Conservation (phyloP, 352 stramenopile genomes). For the Phytophthora rubi region DNA sequence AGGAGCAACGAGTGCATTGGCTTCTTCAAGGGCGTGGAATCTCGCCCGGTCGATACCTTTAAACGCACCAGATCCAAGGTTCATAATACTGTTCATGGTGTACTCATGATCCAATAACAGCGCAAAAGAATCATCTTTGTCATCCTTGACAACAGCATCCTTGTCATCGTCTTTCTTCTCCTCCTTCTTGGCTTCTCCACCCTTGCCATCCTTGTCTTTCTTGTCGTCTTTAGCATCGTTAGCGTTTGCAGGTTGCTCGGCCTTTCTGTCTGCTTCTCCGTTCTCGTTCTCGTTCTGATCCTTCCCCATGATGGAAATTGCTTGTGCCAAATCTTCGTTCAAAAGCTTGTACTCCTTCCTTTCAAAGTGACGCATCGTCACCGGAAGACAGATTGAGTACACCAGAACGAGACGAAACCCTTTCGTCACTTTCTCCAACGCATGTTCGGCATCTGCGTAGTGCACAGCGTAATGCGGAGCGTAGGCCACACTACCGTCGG, state of each 20-base stretch:
- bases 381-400: slow-evolving; percentile 23
- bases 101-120: slow-evolving; percentile 27
- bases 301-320: slow-evolving; percentile 34
- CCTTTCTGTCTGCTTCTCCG: background rate
- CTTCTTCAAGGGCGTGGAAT: slow-evolving; percentile 6
- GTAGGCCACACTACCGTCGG: slow-evolving; percentile 1
- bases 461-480: slow-evolving; percentile 18
- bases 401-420: slow-evolving; percentile 19
- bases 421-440: slow-evolving; percentile 20
- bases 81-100: slow-evolving; percentile 14
- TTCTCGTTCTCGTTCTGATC: background rate
- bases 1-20: slow-evolving; percentile 4
- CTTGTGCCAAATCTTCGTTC: slow-evolving; percentile 17
- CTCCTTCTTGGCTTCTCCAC: background rate
- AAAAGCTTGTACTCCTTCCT: background rate
- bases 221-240: background rate
- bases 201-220: background rate
- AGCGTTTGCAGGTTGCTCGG: background rate
- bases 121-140: slow-evolving; percentile 37
- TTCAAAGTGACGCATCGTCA: slow-evolving; percentile 10
- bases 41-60: slow-evolving; percentile 21
- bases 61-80: slow-evolving; percentile 13
- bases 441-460: slow-evolving; percentile 23
- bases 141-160: background rate
- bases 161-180: background rate